Evolutionary conservation across 2,329 filamentous ascomycete species (phyloP).

Genomic region (Sporothrix brasiliensis): DNA sequence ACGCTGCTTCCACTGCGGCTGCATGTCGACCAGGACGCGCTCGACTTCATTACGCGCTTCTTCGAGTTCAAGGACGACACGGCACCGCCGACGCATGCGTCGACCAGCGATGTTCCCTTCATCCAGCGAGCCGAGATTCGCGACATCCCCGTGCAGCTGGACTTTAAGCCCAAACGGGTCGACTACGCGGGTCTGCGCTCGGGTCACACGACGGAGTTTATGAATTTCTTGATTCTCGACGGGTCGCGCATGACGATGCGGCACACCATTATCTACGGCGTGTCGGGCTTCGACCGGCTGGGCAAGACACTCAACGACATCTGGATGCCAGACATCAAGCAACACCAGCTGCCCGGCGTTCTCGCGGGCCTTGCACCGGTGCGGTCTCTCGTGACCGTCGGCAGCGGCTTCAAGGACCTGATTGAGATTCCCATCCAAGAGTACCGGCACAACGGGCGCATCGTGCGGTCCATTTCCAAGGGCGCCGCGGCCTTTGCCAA

Average conservation of each 20-base stretch:
- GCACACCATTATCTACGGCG: constrained; percentile 89
- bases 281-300: constrained; percentile 86
- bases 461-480: constrained; percentile 89
- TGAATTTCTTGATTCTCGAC: constrained; percentile 96
- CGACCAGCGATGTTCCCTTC: constrained; percentile 76
- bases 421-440: constrained; percentile 88
- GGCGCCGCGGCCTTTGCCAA: constrained; percentile 87
- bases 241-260: constrained; percentile 82
- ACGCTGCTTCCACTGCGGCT: constrained; percentile 81
- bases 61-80: constrained; percentile 94
- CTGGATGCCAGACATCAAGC: constrained; percentile 91
- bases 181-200: constrained; percentile 92
- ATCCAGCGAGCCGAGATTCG: constrained; percentile 88
- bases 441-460: constrained; percentile 89
- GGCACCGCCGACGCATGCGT: constrained; percentile 53
- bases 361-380: constrained; percentile 87
- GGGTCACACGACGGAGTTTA: constrained; percentile 93
- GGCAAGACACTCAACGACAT: constrained; percentile 91
- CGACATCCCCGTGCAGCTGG: constrained; percentile 76
- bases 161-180: constrained; percentile 98
- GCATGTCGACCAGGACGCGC: constrained; percentile 94
- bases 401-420: constrained; percentile 81
- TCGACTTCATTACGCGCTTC: constrained; percentile 96
- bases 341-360: constrained; percentile 85
- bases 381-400: constrained; percentile 88